Evolutionary conservation across 1,139 yeast species (phyloP), one percentile per base, ranked within the genome.

Genomic region (Starmera stellimalicola): DNA sequence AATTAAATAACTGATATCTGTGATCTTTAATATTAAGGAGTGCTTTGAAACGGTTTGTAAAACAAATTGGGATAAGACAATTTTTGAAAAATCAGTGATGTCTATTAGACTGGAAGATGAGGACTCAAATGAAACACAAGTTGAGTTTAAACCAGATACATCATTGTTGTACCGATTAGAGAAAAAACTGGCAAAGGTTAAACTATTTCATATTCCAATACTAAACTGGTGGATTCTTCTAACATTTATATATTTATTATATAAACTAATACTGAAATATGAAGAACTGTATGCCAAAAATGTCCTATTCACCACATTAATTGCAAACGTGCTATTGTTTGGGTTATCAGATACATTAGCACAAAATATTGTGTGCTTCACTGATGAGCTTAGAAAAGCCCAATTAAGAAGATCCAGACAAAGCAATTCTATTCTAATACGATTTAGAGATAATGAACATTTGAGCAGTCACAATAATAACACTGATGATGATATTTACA

Each of bases 311-410:
- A 87, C 96, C 5, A 83, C 88, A 31, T 72, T 84, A 37, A 73
- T 80, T n/a, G 78, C 96, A 1, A 88, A 88, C 51, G 61, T 83
- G 26, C 74, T 88, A 10, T 62, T 88, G 5, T 84, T 78, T 53
- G 96, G 95, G 0, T 74, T 87, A 7, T 87, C 96, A 0, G 98
- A 88, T 52, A 76, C 91, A 0, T 57, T 87, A 40, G 98, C 97
- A 0, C 98, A 91, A 55, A 47, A 39, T 37, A 41, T 44, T 37
- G 61, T 42, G 37, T 60, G 42, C 39, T 47, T 35, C 47, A 37
- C 56, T 7, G 62, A 57, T 20, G 50, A 54, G 38, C 55, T 61
- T 3, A 48, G 47, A 47, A 35, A 49, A 48, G 17, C 58, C 40
- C 34, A 56, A 42, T 33, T 61, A 40, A 15, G 32, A 2, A 31